phyloP scores from a whole-genome alignment of 176 grass and related monocot genomes.

The Zizania latifolia region DNA sequence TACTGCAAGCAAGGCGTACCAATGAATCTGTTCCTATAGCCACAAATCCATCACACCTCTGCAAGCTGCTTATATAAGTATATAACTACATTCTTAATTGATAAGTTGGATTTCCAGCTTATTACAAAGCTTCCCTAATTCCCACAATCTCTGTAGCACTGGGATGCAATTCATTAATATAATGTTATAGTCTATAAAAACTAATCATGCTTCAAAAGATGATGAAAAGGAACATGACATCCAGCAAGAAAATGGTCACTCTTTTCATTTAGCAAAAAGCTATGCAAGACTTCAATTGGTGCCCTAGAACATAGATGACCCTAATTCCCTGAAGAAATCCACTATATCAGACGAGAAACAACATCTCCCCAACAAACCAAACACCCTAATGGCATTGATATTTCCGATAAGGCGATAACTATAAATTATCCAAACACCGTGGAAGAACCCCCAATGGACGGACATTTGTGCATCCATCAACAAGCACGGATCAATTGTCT shows the following conservation, averaged over 20 bases:
- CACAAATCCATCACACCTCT: background rate
- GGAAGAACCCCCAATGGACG: background rate
- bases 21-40: background rate
- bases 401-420: too few species aligned
- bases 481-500: background rate
- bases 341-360: too few species aligned
- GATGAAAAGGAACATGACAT: background rate
- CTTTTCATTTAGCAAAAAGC: too few species aligned
- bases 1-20: background rate
- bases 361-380: background rate
- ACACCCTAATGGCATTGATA: background rate
- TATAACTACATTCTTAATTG: background rate
- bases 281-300: too few species aligned
- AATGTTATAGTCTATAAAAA: background rate
- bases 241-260: background rate
- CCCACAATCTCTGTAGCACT: background rate
- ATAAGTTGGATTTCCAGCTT: background rate
- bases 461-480: background rate
- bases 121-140: background rate
- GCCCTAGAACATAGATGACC: too few species aligned
- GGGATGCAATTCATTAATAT: background rate
- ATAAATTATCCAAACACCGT: background rate
- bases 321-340: too few species aligned
- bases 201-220: background rate
- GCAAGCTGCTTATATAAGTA: background rate